These are phyloP conservation scores for Argentina anserina DNA, from an alignment of 306 rosid genomes.

Conservation along the genomic window DNA sequence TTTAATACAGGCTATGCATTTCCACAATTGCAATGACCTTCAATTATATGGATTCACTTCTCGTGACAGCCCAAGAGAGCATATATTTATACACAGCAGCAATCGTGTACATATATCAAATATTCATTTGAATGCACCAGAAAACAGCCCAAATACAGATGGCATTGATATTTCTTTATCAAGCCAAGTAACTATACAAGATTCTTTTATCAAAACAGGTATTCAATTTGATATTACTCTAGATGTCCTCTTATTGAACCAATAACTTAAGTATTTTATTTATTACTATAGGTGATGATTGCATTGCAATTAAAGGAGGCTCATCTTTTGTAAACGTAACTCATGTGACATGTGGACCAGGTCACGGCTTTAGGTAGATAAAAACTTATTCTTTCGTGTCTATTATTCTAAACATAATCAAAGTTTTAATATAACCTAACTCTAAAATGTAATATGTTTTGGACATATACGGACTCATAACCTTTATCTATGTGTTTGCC, in stretches of 20 bases:
- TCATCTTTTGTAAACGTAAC: conserved; percentile 5
- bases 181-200: background rate
- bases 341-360: conserved; percentile 21
- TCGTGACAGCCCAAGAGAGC: background rate
- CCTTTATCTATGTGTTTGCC: too few relatives aligned
- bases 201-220: conserved; percentile 18
- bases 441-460: too few relatives aligned
- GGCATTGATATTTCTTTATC: conserved; percentile 4
- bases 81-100: background rate
- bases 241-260: too few relatives aligned
- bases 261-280: background rate
- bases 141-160: conserved; percentile 20
- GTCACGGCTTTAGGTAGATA: conserved; percentile 24
- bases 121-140: conserved; percentile 1
- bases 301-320: conserved; percentile 15
- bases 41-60: background rate
- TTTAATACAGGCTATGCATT: background rate
- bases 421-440: too few relatives aligned
- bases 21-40: background rate
- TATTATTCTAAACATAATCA: too few relatives aligned
- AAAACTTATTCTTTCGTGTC: background rate
- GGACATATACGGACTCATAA: too few relatives aligned
- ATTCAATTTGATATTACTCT: background rate
- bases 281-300: conserved; percentile 15
- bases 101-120: background rate